A percentile compares a stretch with the other conserved stretches of the same genome.
Evolutionary conservation across 2,329 filamentous ascomycete species (phyloP).

Genomic region (Pseudogymnoascus sp.): DNA sequence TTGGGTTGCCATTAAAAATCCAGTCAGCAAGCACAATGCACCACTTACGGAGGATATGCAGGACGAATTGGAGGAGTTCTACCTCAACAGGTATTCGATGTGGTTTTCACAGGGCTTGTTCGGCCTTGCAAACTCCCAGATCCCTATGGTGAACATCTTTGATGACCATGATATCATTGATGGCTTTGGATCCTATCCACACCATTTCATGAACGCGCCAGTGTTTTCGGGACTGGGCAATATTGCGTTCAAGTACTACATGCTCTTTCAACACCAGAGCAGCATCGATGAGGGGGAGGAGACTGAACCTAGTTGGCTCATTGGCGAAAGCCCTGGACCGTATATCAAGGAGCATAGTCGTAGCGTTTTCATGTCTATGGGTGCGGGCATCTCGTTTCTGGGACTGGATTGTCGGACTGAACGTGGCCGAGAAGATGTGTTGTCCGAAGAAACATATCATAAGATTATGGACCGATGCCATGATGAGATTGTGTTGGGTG

Average conservation of each 20-base stretch:
- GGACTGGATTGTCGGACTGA: slow-evolving; percentile 90
- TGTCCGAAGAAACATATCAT: slow-evolving; percentile 76
- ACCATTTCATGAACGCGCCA: slow-evolving; percentile 83
- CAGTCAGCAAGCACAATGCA: slow-evolving; percentile 68
- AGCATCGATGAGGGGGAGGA: slow-evolving; percentile 70
- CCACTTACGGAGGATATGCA: slow-evolving; percentile 78
- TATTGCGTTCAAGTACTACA: slow-evolving; percentile 96
- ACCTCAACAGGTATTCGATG: slow-evolving; percentile 77
- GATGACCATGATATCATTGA: slow-evolving; percentile 92
- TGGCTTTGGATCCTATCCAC: slow-evolving; percentile 87
- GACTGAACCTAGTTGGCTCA: slow-evolving; percentile 83
- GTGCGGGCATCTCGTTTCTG: slow-evolving; percentile 70
- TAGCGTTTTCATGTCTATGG: slow-evolving; percentile 78
- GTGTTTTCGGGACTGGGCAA: slow-evolving; percentile 86
- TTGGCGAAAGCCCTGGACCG: slow-evolving; percentile 72
- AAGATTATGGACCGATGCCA: slow-evolving; percentile 80
- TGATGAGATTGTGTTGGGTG: slow-evolving; percentile 70
- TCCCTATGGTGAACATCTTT: slow-evolving; percentile 97
- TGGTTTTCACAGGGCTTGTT: slow-evolving; percentile 98
- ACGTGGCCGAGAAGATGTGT: slow-evolving; percentile 71
- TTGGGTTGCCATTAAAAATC: slow-evolving; percentile 77
- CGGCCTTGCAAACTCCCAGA: slow-evolving; percentile 84
- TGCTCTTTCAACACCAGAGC: slow-evolving; percentile 97
- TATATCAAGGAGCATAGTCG: slow-evolving; percentile 84
- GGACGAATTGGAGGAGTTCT: slow-evolving; percentile 80